Evolutionary conservation across 345 rosid species (phyloP), one percentile per base, ranked within the genome.

Genomic region (Arabidopsis arenosa): DNA sequence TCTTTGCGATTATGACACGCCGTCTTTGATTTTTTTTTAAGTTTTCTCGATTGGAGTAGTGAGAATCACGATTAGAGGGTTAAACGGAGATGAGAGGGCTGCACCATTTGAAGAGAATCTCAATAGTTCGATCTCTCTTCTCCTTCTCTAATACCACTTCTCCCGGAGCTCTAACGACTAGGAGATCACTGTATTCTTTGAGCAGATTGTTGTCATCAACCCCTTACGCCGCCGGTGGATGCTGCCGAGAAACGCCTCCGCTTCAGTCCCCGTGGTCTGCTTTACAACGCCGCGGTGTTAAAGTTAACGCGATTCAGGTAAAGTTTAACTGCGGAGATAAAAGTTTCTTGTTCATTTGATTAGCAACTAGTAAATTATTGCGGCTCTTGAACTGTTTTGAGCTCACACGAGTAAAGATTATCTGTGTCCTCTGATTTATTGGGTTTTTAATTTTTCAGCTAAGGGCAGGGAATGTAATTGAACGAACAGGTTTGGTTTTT

Each of bases 401-500:
- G 64, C 10, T 62, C 21, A 21, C 12, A 8, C 12, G 11, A 40
- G 51, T 41, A 62, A 23, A 9, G 18, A 36, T 62, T 23, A 32
- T 32, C 8, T 30, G 68, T 13, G 13, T 51, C 5, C 7, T 56
- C 48, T 70, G 60, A 49, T 49, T 48, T 32, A 7, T 47, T 58
- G 69, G 57, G 3, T 53, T 7, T 5, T 3, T 37, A 2, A 23
- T 70, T 64, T 70, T 64, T 57, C 92, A 94, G 98, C 71, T 92
- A 56, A 83, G 86, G 81, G 78, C 91, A 51, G 97, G 97, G 66
- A 94, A 92, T 75, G 92, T 94, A 13, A 87, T 94, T 68, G 96
- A 94, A 79, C 86, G 87, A 82, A 79, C 93, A 84, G 97, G 98
- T 91, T 65, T 56, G 54, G 51, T 21, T 9, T 48, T 49, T 45